Evolutionary conservation across 345 rosid species (phyloP), one percentile per base, ranked within the genome.

Genomic region (Salix dunnii): DNA sequence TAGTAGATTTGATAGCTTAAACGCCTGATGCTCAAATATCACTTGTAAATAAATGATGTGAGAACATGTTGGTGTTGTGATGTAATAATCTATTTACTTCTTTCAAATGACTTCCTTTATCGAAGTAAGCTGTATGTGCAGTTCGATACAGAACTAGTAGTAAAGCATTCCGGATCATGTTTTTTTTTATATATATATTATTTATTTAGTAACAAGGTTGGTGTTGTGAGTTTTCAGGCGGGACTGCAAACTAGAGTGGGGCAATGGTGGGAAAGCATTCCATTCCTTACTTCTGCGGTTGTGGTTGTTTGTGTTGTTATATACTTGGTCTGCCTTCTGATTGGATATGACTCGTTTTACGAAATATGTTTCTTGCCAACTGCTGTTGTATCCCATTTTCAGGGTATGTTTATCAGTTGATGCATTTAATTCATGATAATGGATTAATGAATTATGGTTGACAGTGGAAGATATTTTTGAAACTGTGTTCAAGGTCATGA

Each of bases 251-350:
- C 98, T 40, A 83, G 96, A 79, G 78, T 77, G 61, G 81, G 87
- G 58, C 97, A 96, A 72, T 96, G 94, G 97, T 93, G 99, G 98
- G 94, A 92, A 60, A 83, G 89, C 61, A 89, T 96, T 76, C 98
- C 99, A 0, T 93, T 96, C 80, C 87, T 92, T 70, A 91, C 97
- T 9, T 93, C 98, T 8, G 86, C 91, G 0, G 84, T 93, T 70
- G 93, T 92, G 76, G 83, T 92, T 60, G 87, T 87, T 71, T 92
- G 97, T 76, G 91, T 94, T 25, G 53, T 71, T 64, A 88, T 93
- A 70, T 93, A 93, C 89, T 71, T 91, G 74, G 83, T 88, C 33
- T 92, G 98, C 78, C 92, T 93, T 78, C 86, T 96, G 82, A 64
- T 82, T 71, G 98, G 99, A 75, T 96, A 96, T n/a, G 97, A 96